These are phyloP conservation scores for Xerocomus brunneocitrinus DNA, from an alignment of 768 basidiomycete genomes.

Conservation along the genomic window DNA sequence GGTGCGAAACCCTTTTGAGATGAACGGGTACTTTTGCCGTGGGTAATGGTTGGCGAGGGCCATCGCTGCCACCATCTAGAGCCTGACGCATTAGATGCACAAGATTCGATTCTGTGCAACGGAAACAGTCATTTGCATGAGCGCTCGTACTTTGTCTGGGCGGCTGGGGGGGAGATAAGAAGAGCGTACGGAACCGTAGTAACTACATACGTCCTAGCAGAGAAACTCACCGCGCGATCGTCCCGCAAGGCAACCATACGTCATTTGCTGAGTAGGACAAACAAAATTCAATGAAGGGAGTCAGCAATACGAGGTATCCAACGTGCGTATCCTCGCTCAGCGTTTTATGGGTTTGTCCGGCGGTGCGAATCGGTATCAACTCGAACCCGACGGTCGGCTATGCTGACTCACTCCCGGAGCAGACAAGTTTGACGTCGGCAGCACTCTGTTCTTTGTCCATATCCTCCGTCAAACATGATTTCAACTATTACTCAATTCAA, in stretches of 20 bases:
- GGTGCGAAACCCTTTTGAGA: neutral
- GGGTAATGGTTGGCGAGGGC: neutral
- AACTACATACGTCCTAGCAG: neutral
- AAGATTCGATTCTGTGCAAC: neutral
- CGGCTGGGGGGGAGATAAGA: constrained; percentile 1
- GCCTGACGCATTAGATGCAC: neutral
- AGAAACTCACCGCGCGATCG: constrained; percentile 11
- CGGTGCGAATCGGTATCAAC: neutral
- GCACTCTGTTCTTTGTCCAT: neutral
- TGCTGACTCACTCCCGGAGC: neutral
- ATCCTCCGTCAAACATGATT: too few species aligned
- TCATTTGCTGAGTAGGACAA: neutral
- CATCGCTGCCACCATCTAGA: neutral
- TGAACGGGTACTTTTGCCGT: neutral
- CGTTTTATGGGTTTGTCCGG: neutral
- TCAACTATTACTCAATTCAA: too few species aligned
- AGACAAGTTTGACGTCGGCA: neutral
- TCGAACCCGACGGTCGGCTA: neutral
- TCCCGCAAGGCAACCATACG: neutral
- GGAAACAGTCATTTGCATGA: neutral
- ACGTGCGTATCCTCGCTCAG: neutral
- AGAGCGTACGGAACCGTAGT: neutral
- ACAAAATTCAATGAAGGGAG: neutral
- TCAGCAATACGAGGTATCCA: neutral
- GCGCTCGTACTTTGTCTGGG: neutral